phyloP scores from a whole-genome alignment of 345 rosid species.

The Luvunga scandens region DNA sequence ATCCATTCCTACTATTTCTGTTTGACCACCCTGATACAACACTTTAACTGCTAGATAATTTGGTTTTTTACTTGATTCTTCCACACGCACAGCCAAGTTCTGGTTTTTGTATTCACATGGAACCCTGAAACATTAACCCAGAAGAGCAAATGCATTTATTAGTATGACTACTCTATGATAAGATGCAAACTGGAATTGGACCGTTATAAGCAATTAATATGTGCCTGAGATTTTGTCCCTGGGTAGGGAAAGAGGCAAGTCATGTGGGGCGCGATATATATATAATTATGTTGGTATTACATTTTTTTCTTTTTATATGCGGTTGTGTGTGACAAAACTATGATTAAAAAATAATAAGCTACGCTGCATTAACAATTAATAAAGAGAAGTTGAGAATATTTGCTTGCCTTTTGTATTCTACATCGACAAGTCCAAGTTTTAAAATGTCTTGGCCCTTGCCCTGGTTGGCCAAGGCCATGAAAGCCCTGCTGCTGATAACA shows the following conservation, averaged over 20 bases:
- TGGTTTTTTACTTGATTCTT: slow-evolving; percentile 84
- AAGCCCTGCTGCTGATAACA: slow-evolving; percentile 82
- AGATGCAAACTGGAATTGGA: slow-evolving; percentile 17
- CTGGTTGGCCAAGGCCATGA: slow-evolving; percentile 67
- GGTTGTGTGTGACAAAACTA: slow-evolving; percentile 6
- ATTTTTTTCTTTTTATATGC: not conserved
- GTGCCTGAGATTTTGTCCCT: not conserved
- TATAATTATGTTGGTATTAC: not conserved
- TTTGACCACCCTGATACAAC: slow-evolving; percentile 91
- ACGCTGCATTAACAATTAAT: not conserved
- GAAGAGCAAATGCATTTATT: not conserved
- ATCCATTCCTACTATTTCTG: slow-evolving; percentile 76
- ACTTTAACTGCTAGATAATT: slow-evolving; percentile 67
- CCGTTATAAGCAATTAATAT: slow-evolving; percentile 36
- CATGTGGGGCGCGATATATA: not conserved
- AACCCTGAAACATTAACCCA: slow-evolving; percentile 44
- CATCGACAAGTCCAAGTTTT: slow-evolving; percentile 60
- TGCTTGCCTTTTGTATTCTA: slow-evolving; percentile 70
- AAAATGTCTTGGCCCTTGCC: slow-evolving; percentile 48
- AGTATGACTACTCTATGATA: not conserved
- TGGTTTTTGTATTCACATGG: slow-evolving; percentile 67
- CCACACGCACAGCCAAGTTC: slow-evolving; percentile 78
- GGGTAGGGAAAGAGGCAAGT: not conserved
- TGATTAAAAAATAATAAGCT: not conserved
- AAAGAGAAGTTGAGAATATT: not conserved